phyloP scores from a whole-genome alignment of 2,329 filamentous ascomycete species.

The Fusarium ramigenum region DNA sequence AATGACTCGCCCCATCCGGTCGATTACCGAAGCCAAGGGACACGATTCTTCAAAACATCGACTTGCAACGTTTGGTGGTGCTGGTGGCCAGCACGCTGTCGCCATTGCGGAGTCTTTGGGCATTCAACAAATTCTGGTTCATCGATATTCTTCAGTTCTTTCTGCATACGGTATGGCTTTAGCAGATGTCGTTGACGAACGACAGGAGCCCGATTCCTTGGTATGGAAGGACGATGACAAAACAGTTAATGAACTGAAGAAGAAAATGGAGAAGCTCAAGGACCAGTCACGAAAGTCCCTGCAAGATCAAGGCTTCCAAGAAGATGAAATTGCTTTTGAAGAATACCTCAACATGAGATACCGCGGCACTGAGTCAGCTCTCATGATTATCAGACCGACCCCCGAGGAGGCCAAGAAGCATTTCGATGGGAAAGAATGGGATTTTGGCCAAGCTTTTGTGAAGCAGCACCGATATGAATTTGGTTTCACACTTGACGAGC shows the following conservation, averaged over 20 bases:
- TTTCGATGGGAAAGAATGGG: constrained; percentile 76
- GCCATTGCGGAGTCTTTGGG: constrained; percentile 87
- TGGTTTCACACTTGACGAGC: constrained; percentile 84
- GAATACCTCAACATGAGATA: constrained; percentile 96
- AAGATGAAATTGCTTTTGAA: constrained; percentile 81
- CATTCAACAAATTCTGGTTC: constrained; percentile 85
- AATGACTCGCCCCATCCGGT: constrained; percentile 90
- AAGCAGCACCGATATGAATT: constrained; percentile 92
- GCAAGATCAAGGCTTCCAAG: constrained; percentile 80
- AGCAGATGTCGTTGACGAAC: constrained; percentile 91
- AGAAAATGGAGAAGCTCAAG: constrained; percentile 82
- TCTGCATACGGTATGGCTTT: constrained; percentile 94
- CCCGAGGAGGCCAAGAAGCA: constrained; percentile 67
- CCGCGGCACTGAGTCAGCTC: constrained; percentile 86
- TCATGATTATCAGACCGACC: constrained; percentile 85
- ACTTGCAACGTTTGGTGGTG: constrained; percentile 92
- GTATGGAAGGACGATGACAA: constrained; percentile 68
- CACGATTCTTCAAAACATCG: constrained; percentile 90
- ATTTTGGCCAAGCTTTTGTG: constrained; percentile 85
- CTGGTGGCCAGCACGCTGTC: constrained; percentile 91
- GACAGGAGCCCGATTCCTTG: constrained; percentile 78
- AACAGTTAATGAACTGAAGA: constrained; percentile 69
- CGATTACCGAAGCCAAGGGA: constrained; percentile 90
- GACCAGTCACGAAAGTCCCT: constrained; percentile 75
- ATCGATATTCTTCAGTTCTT: constrained; percentile 87